Evolutionary conservation across 371 early-diverging fungal genomes (phyloP).

Genomic region (Mucor mucedo): DNA sequence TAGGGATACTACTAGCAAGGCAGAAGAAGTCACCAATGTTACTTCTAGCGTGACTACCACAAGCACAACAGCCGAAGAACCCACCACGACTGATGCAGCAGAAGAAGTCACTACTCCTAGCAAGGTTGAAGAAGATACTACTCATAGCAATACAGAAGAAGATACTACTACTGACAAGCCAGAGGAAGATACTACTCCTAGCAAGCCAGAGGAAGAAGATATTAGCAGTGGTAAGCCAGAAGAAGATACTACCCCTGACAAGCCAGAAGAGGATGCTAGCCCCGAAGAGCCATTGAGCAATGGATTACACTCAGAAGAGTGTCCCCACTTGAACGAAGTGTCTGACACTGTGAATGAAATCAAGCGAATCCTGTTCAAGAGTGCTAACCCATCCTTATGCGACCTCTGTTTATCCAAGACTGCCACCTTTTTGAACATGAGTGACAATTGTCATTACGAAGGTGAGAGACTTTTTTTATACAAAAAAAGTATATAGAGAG

Average conservation of each 20-base stretch:
- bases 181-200: background rate
- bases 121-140: no score
- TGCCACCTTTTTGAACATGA: conserved; percentile 34
- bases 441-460: conserved; percentile 22
- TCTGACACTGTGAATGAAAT: conserved; percentile 26
- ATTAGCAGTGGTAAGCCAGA: no score
- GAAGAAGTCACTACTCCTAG: no score
- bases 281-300: background rate
- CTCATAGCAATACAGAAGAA: no score
- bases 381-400: conserved; percentile 24
- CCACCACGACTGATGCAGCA: no score
- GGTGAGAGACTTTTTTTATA: conserved; percentile 23
- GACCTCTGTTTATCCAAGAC: conserved; percentile 34
- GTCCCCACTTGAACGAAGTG: conserved; percentile 19
- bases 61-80: no score
- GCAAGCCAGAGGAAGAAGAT: no score
- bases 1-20: background rate
- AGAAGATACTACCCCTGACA: no score
- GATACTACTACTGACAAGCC: no score
- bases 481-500: background rate
- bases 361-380: conserved; percentile 33
- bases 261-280: background rate
- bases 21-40: background rate
- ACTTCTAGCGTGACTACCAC: no score
- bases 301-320: background rate